Evolutionary conservation across 2,329 filamentous ascomycete genomes (phyloP).

Genomic region (Waltergamsia citrina): DNA sequence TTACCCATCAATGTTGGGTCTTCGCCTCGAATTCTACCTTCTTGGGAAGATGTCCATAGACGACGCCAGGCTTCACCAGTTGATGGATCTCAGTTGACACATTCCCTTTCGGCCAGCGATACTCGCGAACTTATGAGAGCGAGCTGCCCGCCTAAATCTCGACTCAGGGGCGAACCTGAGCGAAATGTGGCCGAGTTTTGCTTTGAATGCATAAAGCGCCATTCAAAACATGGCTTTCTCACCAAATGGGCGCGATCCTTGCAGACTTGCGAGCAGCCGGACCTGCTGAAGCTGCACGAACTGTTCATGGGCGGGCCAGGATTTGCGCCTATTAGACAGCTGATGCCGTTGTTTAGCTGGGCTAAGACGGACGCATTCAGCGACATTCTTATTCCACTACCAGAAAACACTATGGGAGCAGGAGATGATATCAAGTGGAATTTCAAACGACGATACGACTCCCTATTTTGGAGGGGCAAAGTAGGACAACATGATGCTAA

Average conservation of each 20-base stretch:
- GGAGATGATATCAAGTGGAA: constrained; percentile 30
- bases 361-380: constrained; percentile 63
- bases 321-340: constrained; percentile 50
- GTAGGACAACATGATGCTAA: constrained; percentile 43
- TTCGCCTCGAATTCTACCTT: constrained; percentile 27
- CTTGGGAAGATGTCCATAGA: constrained; percentile 47
- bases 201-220: constrained; percentile 48
- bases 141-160: constrained; percentile 55
- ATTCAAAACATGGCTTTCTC: constrained; percentile 60
- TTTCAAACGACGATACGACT: constrained; percentile 54
- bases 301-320: constrained; percentile 59
- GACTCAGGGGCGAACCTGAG: constrained; percentile 44
- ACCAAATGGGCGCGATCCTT: constrained; percentile 55
- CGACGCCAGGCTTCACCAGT: constrained; percentile 5
- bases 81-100: neutral
- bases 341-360: constrained; percentile 68
- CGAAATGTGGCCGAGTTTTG: constrained; percentile 61
- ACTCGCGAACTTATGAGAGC: constrained; percentile 32
- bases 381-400: constrained; percentile 67
- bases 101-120: constrained; percentile 13
- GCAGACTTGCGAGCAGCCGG: constrained; percentile 68
- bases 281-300: constrained; percentile 64
- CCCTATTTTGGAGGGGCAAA: constrained; percentile 67
- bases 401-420: constrained; percentile 17
- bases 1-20: constrained; percentile 68